Conservation (phyloP, 345 rosid species). For the Mallotus nudiflorus region DNA sequence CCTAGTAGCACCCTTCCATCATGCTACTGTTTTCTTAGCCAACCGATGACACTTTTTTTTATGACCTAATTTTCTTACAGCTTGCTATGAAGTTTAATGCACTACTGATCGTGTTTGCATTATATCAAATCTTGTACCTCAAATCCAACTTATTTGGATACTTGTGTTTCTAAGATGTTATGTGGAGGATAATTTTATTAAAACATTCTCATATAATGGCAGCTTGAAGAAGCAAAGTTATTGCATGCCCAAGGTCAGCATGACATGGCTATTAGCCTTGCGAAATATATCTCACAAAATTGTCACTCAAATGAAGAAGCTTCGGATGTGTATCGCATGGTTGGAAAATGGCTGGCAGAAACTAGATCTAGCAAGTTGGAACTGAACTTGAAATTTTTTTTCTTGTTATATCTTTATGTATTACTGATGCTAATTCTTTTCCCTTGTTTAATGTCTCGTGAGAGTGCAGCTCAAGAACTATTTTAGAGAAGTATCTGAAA, state of each 20-base stretch:
- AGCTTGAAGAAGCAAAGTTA: slow-evolving; percentile 97
- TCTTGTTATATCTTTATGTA: slow-evolving; percentile 14
- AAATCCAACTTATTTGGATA: neutral
- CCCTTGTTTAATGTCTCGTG: slow-evolving; percentile 9
- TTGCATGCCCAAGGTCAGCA: slow-evolving; percentile 90
- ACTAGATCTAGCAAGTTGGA: slow-evolving; percentile 93
- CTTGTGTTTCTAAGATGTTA: neutral
- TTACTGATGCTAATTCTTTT: slow-evolving; percentile 17
- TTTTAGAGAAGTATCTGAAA: slow-evolving; percentile 88
- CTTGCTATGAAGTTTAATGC: no score
- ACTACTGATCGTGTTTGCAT: no score
- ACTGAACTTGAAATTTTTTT: no score
- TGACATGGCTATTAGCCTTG: slow-evolving; percentile 94
- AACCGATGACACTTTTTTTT: no score
- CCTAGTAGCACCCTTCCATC: neutral
- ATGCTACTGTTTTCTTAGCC: neutral
- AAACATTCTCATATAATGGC: slow-evolving; percentile 22
- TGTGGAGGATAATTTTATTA: neutral
- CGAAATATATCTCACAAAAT: slow-evolving; percentile 69
- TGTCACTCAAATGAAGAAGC: slow-evolving; percentile 59
- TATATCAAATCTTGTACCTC: neutral
- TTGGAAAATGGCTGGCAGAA: slow-evolving; percentile 98
- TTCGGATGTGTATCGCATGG: slow-evolving; percentile 76
- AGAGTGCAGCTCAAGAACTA: slow-evolving; percentile 82
- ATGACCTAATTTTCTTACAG: neutral